phyloP scores from a whole-genome alignment of 208 protist genomes.

The Acanthamoeba lenticulata region DNA sequence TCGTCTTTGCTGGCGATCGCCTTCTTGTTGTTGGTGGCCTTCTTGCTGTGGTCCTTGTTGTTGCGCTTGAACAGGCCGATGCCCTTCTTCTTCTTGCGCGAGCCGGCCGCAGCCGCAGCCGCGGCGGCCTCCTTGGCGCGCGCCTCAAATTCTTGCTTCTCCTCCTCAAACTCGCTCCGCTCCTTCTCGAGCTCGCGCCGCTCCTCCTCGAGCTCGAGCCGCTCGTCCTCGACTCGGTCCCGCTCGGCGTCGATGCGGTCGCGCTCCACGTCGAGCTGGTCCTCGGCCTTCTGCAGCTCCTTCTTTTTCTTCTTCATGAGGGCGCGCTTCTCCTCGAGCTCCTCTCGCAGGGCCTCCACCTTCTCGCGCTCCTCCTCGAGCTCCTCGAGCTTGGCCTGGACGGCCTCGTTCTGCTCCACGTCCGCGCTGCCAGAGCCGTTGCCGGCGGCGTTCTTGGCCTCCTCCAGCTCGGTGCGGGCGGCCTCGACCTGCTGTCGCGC shows the following conservation, averaged over 20 bases:
- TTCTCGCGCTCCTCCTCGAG: constrained; percentile 20
- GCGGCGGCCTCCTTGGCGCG: not conserved
- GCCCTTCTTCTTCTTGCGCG: not conserved
- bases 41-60: not conserved
- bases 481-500: not conserved
- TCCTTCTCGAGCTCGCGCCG: not conserved
- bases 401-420: not conserved
- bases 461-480: not conserved
- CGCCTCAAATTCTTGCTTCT: not conserved
- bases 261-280: not conserved
- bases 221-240: not conserved
- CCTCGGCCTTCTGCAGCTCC: not conserved
- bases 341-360: not conserved
- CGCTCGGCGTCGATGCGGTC: not conserved
- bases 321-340: not conserved
- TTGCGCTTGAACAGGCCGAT: not conserved
- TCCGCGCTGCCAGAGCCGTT: not conserved
- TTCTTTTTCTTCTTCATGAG: constrained; percentile 22
- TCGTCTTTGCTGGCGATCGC: not conserved
- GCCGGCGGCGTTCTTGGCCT: not conserved
- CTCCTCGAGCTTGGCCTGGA: not conserved
- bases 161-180: not conserved
- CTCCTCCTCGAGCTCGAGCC: not conserved
- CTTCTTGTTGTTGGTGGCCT: not conserved
- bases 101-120: too few species aligned